Percentiles rank a stretch among this genome's conserved stretches.
Evolutionary conservation across 257 asterid genomes (phyloP).

Genomic region (Solanum chiquidenum): DNA sequence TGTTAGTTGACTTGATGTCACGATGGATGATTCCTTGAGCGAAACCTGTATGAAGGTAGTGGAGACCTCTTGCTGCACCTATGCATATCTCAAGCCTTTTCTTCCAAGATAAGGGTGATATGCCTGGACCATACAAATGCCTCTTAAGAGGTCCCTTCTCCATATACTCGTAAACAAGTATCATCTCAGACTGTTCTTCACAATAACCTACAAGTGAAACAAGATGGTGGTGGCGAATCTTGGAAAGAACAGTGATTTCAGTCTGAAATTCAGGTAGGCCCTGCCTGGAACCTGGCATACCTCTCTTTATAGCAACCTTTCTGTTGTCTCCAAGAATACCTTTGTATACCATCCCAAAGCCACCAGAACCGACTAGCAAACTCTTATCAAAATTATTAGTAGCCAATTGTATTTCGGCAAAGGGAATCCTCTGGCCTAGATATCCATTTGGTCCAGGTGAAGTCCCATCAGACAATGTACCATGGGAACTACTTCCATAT

Average conservation of each 20-base stretch:
- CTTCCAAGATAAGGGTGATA: not conserved
- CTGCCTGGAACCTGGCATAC: not conserved
- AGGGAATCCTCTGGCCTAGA: constrained; percentile 63
- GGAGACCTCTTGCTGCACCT: not conserved
- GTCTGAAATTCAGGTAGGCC: not conserved
- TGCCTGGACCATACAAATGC: not conserved
- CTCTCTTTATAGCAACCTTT: constrained; percentile 25
- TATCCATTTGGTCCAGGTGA: constrained; percentile 45
- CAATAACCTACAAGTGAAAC: not conserved
- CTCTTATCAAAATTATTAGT: constrained; percentile 60
- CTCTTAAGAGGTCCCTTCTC: not conserved
- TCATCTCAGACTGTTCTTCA: not conserved
- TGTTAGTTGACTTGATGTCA: not conserved
- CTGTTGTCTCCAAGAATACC: constrained; percentile 55
- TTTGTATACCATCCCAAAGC: constrained; percentile 80
- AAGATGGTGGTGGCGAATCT: not conserved
- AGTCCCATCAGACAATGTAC: constrained; percentile 68
- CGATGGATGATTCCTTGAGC: constrained; percentile 17
- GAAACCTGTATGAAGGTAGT: constrained; percentile 1
- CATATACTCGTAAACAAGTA: not conserved
- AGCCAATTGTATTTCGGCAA: constrained; percentile 52
- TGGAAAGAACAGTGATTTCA: not conserved
- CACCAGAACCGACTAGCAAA: constrained; percentile 69
- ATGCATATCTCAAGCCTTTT: not conserved
- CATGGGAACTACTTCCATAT: constrained; percentile 55